phyloP scores from a whole-genome alignment of 768 basidiomycete species.

The Lentinula raphanica region DNA sequence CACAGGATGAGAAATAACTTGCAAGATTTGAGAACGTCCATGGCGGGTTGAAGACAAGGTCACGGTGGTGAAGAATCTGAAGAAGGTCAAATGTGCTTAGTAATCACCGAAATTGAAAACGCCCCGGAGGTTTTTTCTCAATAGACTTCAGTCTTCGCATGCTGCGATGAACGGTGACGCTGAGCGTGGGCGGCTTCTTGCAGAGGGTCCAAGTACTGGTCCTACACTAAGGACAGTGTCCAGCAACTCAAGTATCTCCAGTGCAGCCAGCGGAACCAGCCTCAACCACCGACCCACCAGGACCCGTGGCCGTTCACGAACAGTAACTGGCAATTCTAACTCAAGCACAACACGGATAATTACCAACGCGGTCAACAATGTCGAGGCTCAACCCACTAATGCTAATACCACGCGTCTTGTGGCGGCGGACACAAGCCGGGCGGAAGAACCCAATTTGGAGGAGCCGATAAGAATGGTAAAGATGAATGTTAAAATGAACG shows the following conservation, averaged over 20 bases:
- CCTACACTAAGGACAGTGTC: constrained; percentile 37
- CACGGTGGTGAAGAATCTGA: neutral
- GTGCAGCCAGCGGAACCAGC: constrained; percentile 43
- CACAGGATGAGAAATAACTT: neutral
- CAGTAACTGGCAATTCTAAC: constrained; percentile 19
- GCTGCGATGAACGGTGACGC: constrained; percentile 13
- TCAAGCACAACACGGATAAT: neutral
- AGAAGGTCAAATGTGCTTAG: neutral
- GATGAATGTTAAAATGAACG: neutral
- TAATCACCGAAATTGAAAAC: neutral
- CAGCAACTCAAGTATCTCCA: constrained; percentile 47
- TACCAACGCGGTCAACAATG: neutral
- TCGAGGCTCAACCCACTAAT: neutral
- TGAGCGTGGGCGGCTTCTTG: constrained; percentile 18
- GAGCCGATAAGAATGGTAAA: constrained; percentile 1
- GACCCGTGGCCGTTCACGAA: constrained; percentile 49
- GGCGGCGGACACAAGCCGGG: neutral
- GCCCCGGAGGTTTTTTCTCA: neutral
- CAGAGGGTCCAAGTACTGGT: neutral
- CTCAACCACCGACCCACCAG: constrained; percentile 51
- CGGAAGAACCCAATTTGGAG: neutral
- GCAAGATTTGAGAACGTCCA: neutral
- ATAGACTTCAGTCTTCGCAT: constrained; percentile 22
- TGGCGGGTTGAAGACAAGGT: neutral
- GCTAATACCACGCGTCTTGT: neutral